A percentile compares a stretch with the other conserved stretches of the same genome.
These are phyloP conservation scores for Zea mays DNA, from an alignment of 176 grass and related monocot species.

Conservation along the genomic window DNA sequence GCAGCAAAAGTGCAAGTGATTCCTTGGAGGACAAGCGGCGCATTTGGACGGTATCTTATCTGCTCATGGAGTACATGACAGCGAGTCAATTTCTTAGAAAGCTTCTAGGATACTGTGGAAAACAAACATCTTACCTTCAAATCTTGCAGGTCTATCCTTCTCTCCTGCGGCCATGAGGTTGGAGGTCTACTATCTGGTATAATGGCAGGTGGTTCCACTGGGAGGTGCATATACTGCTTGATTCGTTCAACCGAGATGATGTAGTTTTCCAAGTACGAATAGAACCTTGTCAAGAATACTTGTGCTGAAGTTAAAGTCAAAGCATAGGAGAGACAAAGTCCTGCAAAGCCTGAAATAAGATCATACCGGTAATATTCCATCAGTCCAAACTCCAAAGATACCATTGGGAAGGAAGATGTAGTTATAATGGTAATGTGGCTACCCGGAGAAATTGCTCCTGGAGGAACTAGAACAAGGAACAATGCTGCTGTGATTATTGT, in stretches of 20 bases:
- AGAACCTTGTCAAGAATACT: conserved; percentile 76
- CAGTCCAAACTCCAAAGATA: conserved; percentile 22
- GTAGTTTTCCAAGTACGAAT: conserved; percentile 81
- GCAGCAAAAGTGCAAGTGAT: conserved; percentile 76
- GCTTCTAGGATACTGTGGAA: neutral
- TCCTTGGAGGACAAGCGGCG: conserved; percentile 89
- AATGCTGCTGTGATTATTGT: conserved; percentile 69
- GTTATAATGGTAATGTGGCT: conserved; percentile 4
- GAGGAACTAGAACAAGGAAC: conserved; percentile 79
- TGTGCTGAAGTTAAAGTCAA: conserved; percentile 60
- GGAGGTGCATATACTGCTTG: conserved; percentile 85
- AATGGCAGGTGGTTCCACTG: conserved; percentile 65
- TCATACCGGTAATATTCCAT: conserved; percentile 6
- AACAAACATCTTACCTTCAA: conserved; percentile 59
- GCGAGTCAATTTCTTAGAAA: conserved; percentile 13
- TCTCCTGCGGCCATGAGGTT: conserved; percentile 80
- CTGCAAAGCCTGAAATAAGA: conserved; percentile 71
- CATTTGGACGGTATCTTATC: conserved; percentile 74
- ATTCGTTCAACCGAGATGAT: conserved; percentile 90
- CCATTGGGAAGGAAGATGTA: conserved; percentile 3
- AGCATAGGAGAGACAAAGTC: conserved; percentile 89
- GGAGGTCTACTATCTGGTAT: conserved; percentile 72
- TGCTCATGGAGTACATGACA: conserved; percentile 48
- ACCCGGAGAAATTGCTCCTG: conserved; percentile 75
- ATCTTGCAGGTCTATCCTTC: conserved; percentile 79